A percentile compares a stretch with the other conserved stretches of the same genome.
Conservation (phyloP, 2,329 filamentous ascomycete species). For the Xylariaceae sp. region DNA sequence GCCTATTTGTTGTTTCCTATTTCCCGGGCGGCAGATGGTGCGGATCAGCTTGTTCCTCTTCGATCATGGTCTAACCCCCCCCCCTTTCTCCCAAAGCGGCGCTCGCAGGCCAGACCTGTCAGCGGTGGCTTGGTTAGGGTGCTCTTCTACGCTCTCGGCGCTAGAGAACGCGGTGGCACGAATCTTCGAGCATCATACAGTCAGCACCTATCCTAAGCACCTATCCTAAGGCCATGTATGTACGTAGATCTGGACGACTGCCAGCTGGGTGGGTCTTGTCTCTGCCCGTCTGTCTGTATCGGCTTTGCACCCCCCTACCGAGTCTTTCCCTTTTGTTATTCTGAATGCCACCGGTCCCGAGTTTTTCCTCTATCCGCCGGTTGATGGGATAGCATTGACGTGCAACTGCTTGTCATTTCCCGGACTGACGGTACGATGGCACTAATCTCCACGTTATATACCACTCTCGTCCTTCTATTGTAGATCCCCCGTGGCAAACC, state of each 20-base stretch:
- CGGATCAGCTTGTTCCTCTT: background rate
- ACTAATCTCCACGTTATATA: conserved; percentile 1
- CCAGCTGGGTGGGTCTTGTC: background rate
- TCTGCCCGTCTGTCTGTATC: background rate
- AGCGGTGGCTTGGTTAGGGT: background rate
- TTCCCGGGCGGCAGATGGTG: background rate
- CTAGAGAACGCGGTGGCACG: background rate
- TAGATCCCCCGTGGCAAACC: background rate
- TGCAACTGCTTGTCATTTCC: background rate
- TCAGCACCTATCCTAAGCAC: background rate
- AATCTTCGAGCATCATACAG: background rate
- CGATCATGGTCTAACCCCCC: background rate
- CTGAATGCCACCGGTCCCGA: background rate
- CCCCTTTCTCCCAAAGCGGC: no score
- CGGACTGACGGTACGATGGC: background rate
- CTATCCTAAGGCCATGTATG: background rate
- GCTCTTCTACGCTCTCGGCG: background rate
- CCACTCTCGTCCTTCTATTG: background rate
- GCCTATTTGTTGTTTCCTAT: no score
- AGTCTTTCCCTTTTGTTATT: background rate
- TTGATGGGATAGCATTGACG: background rate
- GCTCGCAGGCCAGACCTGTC: background rate
- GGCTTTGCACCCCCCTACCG: background rate
- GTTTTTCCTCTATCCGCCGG: background rate
- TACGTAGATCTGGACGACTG: background rate